phyloP scores from a whole-genome alignment of 108 stramenopile genomes.

The Schizochytrium sp. region DNA sequence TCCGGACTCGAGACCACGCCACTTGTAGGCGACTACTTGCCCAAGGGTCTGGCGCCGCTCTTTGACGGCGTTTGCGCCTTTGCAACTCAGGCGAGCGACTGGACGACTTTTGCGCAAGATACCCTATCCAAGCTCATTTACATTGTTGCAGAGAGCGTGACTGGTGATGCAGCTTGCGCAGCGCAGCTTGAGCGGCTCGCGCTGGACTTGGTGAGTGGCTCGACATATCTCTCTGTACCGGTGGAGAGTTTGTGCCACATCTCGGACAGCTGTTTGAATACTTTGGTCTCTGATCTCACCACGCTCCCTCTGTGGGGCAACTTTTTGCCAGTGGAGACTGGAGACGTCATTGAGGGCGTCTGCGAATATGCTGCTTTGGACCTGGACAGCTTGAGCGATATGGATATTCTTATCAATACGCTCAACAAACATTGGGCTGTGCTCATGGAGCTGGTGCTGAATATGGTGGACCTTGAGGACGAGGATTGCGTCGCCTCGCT shows the following conservation, averaged over 20 bases:
- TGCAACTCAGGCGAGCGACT: neutral
- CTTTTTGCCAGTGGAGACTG: neutral
- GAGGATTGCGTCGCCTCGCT: neutral
- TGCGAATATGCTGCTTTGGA: neutral
- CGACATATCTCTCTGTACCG: neutral
- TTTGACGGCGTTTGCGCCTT: conserved; percentile 1
- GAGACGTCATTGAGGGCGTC: neutral
- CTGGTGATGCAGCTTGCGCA: neutral
- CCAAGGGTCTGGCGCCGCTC: neutral
- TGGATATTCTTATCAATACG: neutral
- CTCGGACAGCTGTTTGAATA: neutral
- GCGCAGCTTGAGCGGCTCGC: neutral
- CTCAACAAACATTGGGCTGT: neutral
- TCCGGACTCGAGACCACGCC: neutral
- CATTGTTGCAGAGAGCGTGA: neutral
- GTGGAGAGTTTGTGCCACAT: neutral
- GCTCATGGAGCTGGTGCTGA: neutral
- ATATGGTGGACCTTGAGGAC: neutral
- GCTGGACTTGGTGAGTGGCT: neutral
- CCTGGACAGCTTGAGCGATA: neutral
- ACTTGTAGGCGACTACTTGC: neutral
- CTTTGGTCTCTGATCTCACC: neutral
- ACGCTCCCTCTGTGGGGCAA: neutral
- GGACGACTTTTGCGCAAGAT: neutral
- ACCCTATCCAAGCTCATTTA: neutral